phyloP scores from a whole-genome alignment of 1,284 basidiomycete genomes.

The Boletus semigastroideus region DNA sequence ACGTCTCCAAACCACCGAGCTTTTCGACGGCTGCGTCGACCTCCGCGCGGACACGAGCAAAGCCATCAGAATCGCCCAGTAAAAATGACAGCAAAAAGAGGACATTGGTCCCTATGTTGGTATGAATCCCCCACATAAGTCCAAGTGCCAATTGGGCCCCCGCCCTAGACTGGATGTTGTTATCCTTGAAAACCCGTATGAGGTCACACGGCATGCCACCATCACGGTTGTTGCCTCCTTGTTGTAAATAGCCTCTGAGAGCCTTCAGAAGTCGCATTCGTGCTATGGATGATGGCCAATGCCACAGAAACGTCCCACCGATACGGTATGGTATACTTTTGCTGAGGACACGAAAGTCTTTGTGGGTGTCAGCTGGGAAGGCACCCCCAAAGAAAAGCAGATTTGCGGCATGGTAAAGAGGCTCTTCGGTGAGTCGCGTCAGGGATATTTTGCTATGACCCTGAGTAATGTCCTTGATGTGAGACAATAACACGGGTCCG shows the following conservation, averaged over 20 bases:
- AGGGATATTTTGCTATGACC: constrained; percentile 11
- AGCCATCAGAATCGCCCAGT: constrained; percentile 10
- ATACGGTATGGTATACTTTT: constrained; percentile 24
- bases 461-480: constrained; percentile 6
- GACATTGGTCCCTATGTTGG: constrained; percentile 19
- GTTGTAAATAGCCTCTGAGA: constrained; percentile 15
- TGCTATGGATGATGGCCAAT: constrained; percentile 19
- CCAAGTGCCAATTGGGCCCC: constrained; percentile 22
- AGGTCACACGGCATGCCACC: constrained; percentile 12
- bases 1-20: constrained; percentile 9
- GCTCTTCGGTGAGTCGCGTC: constrained; percentile 12
- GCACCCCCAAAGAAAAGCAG: constrained; percentile 17
- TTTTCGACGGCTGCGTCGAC: constrained; percentile 18
- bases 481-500: constrained; percentile 12
- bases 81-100: constrained; percentile 23
- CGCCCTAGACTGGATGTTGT: constrained; percentile 18
- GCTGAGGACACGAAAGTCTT: constrained; percentile 23
- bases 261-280: constrained; percentile 9
- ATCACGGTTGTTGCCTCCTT: constrained; percentile 3
- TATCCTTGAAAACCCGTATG: constrained; percentile 17
- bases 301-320: constrained; percentile 12
- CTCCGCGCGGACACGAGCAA: constrained; percentile 22
- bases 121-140: constrained; percentile 29
- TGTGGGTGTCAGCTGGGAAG: constrained; percentile 21
- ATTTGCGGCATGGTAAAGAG: constrained; percentile 22